Evolutionary conservation across 2,329 filamentous ascomycete genomes (phyloP), one percentile per base, ranked within the genome.

Genomic region (Microsporum audouinii): DNA sequence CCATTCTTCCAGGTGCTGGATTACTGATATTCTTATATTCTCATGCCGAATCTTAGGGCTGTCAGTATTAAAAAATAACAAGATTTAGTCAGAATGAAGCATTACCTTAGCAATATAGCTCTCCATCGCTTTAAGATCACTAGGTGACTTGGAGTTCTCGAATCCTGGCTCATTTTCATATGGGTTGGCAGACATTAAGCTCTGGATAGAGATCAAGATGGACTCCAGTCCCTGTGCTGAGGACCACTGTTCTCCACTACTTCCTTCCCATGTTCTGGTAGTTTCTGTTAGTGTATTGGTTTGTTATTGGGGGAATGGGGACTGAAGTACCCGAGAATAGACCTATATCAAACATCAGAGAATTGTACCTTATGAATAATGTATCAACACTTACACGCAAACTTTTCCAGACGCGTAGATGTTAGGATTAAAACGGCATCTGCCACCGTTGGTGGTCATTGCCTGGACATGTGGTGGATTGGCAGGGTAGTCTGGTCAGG

Each of bases 161-260:
- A 89, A 96, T 4, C 94, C 94, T 1, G 94, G 94, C 72, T 99
- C 94, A 68, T 97, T 96, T 71, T 94, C 89, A 74, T 96, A 97
- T 0, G 92, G 94, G 68, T 96, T 96, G 33, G 84, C 77, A 0
- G 91, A 96, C 87, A 99, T 91, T 51, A 99, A 79, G 72, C 91
- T 96, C 74, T 99, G 94, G 61, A 99, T 96, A 3, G 92, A 97
- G 59, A 97, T 84, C 56, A 99, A 75, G 57, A 97, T 89, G 0
- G 92, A 97, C 72, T 97, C 94, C 0, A 99, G 79, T 5, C 94
- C 92, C 72, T 97, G 94, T 0, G 92, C 94, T 14, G 91, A 91
- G 14, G 91, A 96, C 94, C 94, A 99, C 72, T 96, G 86, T 73
- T 97, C 94, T 60, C 91, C 90, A 14, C 84, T 82, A 70, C 96